Base-by-base conservation (phyloP, 768 basidiomycete species). In the Amanita pallidorosea region DNA sequence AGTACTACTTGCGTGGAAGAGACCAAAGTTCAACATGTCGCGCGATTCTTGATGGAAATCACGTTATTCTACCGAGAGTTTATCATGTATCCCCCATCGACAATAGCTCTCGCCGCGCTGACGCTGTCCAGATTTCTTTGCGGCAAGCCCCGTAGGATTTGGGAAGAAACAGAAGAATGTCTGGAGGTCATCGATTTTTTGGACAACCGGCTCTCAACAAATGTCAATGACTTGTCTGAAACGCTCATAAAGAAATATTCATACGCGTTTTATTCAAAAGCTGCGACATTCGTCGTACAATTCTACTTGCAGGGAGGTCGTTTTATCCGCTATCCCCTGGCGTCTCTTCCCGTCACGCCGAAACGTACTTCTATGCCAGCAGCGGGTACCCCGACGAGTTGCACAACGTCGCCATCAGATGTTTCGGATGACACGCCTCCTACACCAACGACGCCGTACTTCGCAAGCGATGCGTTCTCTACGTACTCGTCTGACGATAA, bases 221-320 rank as follows among this genome's bases (percentile, higher is more conserved):
- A 90, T 62, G 85, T 95, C 70, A 88, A 93, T 60, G 86, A 89
- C 56, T 77, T 99, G 29, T 97, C 95, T 11, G 88, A 95, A 66
- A 93, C 88, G n/a, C 73, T 97, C 61, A 82, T 97, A 63, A 92
- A 94, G 73, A 99, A 99, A 72, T 97, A 99, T 70, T 94, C 94
- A 5, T 93, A 90, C 59, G 85, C 85, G 38, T 96, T 94, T 70
- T 98, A 95, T 70, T 92, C 90, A 45, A 94, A 93, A 69, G 91
- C 93, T 1, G 93, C 95, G 20, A 91, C 87, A 20, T 81, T 90
- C 63, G 90, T 92, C 54, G 83, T 93, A 33, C 90, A 97, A 64
- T 92, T 83, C 69, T 99, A 98, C 64, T 81, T 97, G 45, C 80
- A 88, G 61, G 94, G 93, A 45, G 83, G 83, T 40, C 85, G 81